A percentile compares a stretch with the other conserved stretches of the same genome.
phyloP scores from a whole-genome alignment of 1,284 basidiomycete species.

The Pyrrhoderma lamaoense region DNA sequence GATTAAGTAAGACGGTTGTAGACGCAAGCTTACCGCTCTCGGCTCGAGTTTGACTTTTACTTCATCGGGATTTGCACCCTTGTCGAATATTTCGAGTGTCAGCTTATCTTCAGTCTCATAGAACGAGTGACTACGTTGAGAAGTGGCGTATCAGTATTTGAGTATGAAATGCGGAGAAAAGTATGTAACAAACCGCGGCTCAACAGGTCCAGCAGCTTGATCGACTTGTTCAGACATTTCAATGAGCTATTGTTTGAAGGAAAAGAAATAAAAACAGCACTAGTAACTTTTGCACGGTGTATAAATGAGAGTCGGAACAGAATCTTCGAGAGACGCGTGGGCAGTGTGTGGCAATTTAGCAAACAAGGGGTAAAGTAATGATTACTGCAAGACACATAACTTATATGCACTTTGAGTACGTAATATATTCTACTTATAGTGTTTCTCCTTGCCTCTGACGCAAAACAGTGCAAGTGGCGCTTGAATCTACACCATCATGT shows the following conservation, averaged over 20 bases:
- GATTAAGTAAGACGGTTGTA: neutral
- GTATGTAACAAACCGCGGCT: conserved; percentile 9
- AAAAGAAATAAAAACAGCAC: too few relatives aligned
- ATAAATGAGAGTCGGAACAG: neutral
- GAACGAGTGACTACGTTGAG: conserved; percentile 65
- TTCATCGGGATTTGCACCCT: conserved; percentile 58
- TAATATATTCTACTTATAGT: too few relatives aligned
- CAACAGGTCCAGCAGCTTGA: conserved; percentile 1
- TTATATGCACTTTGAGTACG: too few relatives aligned
- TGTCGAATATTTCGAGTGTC: conserved; percentile 74
- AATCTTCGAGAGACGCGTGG: conserved; percentile 10
- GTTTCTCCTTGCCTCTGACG: too few relatives aligned
- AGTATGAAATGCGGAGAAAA: conserved; percentile 6
- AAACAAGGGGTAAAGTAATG: neutral
- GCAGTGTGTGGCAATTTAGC: conserved; percentile 1
- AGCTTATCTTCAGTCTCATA: conserved; percentile 78
- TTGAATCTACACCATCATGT: conserved; percentile 11
- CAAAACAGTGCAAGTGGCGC: too few relatives aligned
- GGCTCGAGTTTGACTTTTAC: conserved; percentile 60
- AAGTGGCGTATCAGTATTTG: conserved; percentile 9
- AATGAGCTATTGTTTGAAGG: too few relatives aligned
- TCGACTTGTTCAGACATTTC: conserved; percentile 7
- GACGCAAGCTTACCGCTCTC: conserved; percentile 44
- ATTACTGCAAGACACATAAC: too few relatives aligned
- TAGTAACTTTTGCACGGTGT: too few relatives aligned